Conservation (phyloP, 2,329 filamentous ascomycete species). For the Fusarium pseudonygamai region DNA sequence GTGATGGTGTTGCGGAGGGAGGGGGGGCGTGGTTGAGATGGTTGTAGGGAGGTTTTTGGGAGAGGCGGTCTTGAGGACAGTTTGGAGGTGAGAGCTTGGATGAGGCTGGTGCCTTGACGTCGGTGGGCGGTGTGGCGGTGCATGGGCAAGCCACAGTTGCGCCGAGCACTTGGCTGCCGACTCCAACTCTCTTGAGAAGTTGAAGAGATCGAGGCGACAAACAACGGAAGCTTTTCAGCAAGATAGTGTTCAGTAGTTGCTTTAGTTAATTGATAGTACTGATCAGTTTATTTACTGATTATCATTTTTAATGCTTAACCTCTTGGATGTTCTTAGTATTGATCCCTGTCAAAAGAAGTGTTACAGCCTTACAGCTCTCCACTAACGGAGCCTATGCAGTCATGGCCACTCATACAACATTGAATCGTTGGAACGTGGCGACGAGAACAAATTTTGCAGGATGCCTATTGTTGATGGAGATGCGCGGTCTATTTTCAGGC, state of each 20-base stretch:
- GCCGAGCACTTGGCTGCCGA: not conserved
- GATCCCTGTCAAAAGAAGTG: not conserved
- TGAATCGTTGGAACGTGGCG: rapidly evolving
- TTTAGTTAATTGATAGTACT: rapidly evolving
- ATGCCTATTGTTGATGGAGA: too few species aligned
- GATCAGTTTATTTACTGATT: rapidly evolving
- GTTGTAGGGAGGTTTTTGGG: not conserved
- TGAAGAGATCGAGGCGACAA: not conserved
- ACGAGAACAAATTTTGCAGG: not conserved
- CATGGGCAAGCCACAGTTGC: not conserved
- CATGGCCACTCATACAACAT: not conserved
- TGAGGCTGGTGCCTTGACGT: constrained; percentile 7
- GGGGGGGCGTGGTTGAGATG: not conserved
- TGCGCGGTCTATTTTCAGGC: too few species aligned
- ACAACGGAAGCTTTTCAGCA: rapidly evolving
- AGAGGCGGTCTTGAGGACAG: constrained; percentile 25
- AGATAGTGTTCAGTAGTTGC: rapidly evolving
- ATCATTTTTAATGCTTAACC: not conserved
- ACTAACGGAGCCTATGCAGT: too few species aligned
- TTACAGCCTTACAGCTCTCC: not conserved
- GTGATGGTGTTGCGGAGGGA: too few species aligned
- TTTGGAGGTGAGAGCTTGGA: constrained; percentile 26
- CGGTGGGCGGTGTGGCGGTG: not conserved
- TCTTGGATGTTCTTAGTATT: not conserved
- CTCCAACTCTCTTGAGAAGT: not conserved